Conservation (phyloP, 2,329 filamentous ascomycete species). For the Alternaria triticimaculans region DNA sequence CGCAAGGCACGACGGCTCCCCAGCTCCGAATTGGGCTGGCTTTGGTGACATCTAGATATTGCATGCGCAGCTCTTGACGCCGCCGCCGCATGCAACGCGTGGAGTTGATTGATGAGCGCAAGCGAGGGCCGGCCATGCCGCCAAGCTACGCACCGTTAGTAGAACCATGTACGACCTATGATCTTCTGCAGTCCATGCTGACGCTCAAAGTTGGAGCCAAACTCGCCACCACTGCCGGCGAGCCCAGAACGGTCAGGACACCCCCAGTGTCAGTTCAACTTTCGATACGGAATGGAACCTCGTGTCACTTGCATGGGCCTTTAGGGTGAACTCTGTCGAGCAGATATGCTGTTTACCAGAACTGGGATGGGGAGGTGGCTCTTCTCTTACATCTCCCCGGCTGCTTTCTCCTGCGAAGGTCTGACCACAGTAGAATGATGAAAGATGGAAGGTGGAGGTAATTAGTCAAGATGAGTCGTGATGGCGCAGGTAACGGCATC, state of each 20-base stretch:
- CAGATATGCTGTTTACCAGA: neutral
- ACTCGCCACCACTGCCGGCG: neutral
- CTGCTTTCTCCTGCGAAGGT: neutral
- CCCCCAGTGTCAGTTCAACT: neutral
- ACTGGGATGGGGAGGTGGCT: neutral
- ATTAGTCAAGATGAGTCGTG: neutral
- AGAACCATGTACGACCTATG: neutral
- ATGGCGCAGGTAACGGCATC: neutral
- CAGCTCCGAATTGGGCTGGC: conserved; percentile 22
- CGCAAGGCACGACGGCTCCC: conserved; percentile 24
- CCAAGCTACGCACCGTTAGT: conserved; percentile 4
- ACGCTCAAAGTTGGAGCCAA: neutral
- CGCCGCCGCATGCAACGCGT: conserved; percentile 12
- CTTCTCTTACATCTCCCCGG: neutral
- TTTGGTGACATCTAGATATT: conserved; percentile 30
- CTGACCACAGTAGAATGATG: neutral
- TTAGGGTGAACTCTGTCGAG: neutral
- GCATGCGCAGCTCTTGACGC: conserved; percentile 21
- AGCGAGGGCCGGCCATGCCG: conserved; percentile 7
- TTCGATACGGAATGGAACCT: neutral
- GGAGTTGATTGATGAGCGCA: conserved; percentile 10
- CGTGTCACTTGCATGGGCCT: neutral
- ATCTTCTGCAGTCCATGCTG: conserved; percentile 6
- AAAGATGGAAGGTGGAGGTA: neutral
- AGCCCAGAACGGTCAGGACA: neutral